Base-by-base conservation (phyloP, 371 early-diverging fungal species). In the Vairimorpha ceranae region DNA sequence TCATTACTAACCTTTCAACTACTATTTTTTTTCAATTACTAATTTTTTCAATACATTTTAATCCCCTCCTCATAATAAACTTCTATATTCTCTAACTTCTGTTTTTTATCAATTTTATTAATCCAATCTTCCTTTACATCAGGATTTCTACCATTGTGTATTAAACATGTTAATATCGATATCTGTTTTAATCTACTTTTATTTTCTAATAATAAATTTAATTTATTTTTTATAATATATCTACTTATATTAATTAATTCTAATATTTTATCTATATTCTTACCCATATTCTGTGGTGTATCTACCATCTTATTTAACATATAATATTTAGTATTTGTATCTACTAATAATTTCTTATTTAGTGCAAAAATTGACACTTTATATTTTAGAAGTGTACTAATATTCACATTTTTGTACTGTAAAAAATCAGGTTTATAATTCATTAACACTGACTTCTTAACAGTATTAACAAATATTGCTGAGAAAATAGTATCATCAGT, bases 231-330 rank as follows among this genome's bases (percentile, higher is more conserved):
- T 23, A 27, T 65, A 14, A 70, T 32, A 8, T 32, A 48, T 0
- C 23, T 19, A 19, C 51, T n/a, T 43, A 65, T 54, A n/a, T 65
- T 35, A 1, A 45, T 45, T 51, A 48, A 46, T 10, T 70, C 60
- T 27, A 45, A 25, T 14, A 76, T 60, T 14, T 70, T 58, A 10
- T 70, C 48, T 15, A 70, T 35, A 38, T 43, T 76, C 69, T 67
- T 76, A 29, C 23, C 46, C 1, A 67, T 35, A 29, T 64, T 61
- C 29, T 70, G 67, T 10, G 76, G 71, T 10, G 66, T 69, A 25
- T 64, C 70, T 33, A 71, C 33, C 48, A 76, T 56, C 21, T 52
- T 70, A 43, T 76, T 76, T 0, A 70, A n/a, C 76, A 76, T 76
- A 21, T 46, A 58, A 60, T 61, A 76, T 51, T 46, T 76, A n/a